These are phyloP conservation scores for Aspergillus saccharolyticus DNA, from an alignment of 495 filamentous ascomycete genomes.

Conservation along the genomic window DNA sequence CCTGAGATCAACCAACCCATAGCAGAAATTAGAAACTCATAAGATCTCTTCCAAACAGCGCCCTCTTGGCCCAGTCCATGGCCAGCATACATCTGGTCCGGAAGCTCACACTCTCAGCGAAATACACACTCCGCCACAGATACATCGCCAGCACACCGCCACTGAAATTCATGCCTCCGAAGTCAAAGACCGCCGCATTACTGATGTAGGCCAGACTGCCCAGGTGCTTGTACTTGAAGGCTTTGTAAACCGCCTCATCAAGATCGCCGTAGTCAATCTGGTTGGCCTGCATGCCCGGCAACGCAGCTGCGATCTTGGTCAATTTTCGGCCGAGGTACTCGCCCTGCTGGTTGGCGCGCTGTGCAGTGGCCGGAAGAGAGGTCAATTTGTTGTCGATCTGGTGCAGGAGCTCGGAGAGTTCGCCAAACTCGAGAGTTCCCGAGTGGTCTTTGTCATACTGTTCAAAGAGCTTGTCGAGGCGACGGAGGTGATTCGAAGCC, in stretches of 20 bases:
- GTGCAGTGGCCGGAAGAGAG: conserved; percentile 83
- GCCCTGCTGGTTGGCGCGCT: conserved; percentile 95
- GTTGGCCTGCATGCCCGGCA: conserved; percentile 72
- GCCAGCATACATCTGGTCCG: conserved; percentile 84
- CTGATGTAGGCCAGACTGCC: conserved; percentile 94
- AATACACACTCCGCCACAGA: conserved; percentile 94
- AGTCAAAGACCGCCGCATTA: conserved; percentile 92
- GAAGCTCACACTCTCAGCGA: conserved; percentile 94
- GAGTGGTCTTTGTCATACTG: conserved; percentile 89
- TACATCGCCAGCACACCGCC: conserved; percentile 94
- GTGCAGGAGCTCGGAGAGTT: conserved; percentile 78
- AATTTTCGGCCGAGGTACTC: conserved; percentile 91
- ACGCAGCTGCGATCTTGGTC: conserved; percentile 79
- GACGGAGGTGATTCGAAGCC: conserved; percentile 80
- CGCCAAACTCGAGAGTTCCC: conserved; percentile 89
- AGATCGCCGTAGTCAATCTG: conserved; percentile 83
- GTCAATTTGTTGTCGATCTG: conserved; percentile 91
- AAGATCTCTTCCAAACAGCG: conserved; percentile 84
- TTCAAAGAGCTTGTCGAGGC: conserved; percentile 83
- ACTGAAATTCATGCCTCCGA: conserved; percentile 68
- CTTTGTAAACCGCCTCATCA: conserved; percentile 89
- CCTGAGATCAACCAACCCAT: not conserved
- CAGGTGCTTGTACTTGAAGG: conserved; percentile 90
- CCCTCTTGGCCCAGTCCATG: conserved; percentile 98
- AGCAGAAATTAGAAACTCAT: conserved; percentile 54